Base-by-base conservation (phyloP, 345 rosid genomes). In the Mangifera indica region DNA sequence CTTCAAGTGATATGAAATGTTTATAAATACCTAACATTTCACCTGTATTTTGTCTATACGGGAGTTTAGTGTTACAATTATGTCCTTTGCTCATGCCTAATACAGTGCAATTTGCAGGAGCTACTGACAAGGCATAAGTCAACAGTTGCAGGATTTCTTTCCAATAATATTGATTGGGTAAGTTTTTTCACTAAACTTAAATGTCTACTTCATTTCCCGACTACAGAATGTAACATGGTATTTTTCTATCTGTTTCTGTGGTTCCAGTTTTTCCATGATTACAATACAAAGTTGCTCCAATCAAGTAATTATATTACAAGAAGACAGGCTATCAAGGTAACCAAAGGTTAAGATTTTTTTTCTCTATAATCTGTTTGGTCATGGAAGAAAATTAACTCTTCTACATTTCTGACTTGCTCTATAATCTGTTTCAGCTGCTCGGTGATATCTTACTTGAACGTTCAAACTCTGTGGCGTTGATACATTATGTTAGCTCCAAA, bases 41-140 rank as follows among this genome's bases (percentile, higher is more conserved):
- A 1, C 32, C 3, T 1, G 32, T 29, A 29, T 3, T 29, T 29
- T 3, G 32, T 29, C 3, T 3, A 29, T 29, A 3, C 3, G 32
- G 32, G 3, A 29, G 3, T 29, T 29, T 29, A 29, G 32, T 29
- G 32, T 29, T 29, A 29, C 3, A 29, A 3, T 29, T 29, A 29
- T 29, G 32, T 29, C 32, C 32, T 29, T 29, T 29, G 32, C 32
- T 29, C 3, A 29, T 29, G 32, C 2, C 32, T 29, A 29, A 37
- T 7, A 37, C 42, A 37, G 1, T 37, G 42, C 42, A 37, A 7
- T 7, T 37, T 53, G 29, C 69, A 75, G 78, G 79, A 76, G 40
- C 76, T 76, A 1, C 37, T 76, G 55, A 71, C 79, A 12, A 71
- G 79, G 67, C 72, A 71, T 48, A 76, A 76, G 56, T 71, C 79